phyloP scores from a whole-genome alignment of 1,139 yeast genomes.

The Debaryomycetaceae sp. region DNA sequence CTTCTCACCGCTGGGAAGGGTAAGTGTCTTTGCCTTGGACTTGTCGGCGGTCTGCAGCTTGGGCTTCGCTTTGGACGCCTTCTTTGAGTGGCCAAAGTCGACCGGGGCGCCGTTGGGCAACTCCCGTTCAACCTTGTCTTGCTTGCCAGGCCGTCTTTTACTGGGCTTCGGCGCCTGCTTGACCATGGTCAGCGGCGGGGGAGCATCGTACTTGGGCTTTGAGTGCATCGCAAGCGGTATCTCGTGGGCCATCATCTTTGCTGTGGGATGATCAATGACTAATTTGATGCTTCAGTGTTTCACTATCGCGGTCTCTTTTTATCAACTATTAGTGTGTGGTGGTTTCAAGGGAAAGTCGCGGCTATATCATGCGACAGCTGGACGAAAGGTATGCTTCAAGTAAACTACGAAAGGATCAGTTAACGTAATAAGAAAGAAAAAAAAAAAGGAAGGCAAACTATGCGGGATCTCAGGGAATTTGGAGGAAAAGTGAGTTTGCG shows the following conservation, averaged over 20 bases:
- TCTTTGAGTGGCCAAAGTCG: conserved; percentile 27
- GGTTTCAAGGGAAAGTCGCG: conserved; percentile 2
- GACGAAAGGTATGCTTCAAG: no score
- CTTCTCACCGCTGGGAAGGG: conserved; percentile 31
- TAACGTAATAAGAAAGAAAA: no score
- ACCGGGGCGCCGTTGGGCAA: conserved; percentile 43
- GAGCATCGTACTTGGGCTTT: conserved; percentile 9
- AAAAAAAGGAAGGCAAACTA: no score
- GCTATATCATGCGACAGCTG: conserved; percentile 6
- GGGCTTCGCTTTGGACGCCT: conserved; percentile 11
- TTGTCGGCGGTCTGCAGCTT: conserved; percentile 16
- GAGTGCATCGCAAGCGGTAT: conserved; percentile 25
- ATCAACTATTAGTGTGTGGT: no score
- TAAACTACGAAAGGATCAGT: no score
- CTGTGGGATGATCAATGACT: no score
- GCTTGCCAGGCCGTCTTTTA: conserved; percentile 11
- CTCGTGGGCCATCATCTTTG: conserved; percentile 41
- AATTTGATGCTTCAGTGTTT: conserved; percentile 1
- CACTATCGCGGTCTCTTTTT: not conserved
- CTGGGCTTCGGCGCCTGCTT: conserved; percentile 6
- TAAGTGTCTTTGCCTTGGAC: conserved; percentile 8
- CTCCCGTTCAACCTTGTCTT: conserved; percentile 14
- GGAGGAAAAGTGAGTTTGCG: no score
- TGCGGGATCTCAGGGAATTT: no score
- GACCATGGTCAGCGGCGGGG: conserved; percentile 6